Evolutionary conservation across 495 filamentous ascomycete species (phyloP), one percentile per base, ranked within the genome.

Genomic region (Penicillium crystallinum): DNA sequence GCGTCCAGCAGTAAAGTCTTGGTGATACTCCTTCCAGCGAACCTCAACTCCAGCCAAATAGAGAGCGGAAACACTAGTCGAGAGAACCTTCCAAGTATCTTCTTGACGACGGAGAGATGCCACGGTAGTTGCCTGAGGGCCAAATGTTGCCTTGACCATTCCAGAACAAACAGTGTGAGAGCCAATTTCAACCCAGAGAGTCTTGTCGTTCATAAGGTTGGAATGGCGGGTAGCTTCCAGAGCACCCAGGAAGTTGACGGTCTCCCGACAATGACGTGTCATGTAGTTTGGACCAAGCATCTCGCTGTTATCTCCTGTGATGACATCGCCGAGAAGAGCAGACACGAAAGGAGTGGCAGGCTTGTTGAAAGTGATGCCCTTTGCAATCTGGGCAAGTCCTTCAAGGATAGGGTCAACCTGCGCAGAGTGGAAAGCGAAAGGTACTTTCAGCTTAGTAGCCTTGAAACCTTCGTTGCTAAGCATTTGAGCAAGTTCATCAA

Each of bases 361-460:
- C 11, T 73, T 54, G 18, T 79, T 66, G 68, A 88, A 91, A 17
- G 55, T 72, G 17, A 91, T 75, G 3, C 76, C 70, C 31, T 65
- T 67, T 2, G 84, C 84, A 33, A 83, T 59, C 3, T 69, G 65
- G 52, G 86, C 81, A 37, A 91, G 87, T 0, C 78, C 74, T 6
- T 84, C 78, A 6, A 91, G 67, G 18, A 93, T 87, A 19, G 84
- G 77, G n/a, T 91, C 85, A 21, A 92, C 81, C 58, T 92, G 89
- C 0, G 81, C 74, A 4, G 89, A 87, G 65, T 95, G 89, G 77
- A 90, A 93, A 12, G 89, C 89, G 49, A 83, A 91, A 27, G 86
- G 85, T 12, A 91, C 81, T 31, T 82, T 80, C 4, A 93, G 76
- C 53, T 81, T 82, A 0, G 79, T 87, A 58, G 76, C 83, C 64